Evolutionary conservation across 169 alveolate genomes (phyloP), one percentile per base, ranked within the genome.

Genomic region (Plasmodium coatneyi): DNA sequence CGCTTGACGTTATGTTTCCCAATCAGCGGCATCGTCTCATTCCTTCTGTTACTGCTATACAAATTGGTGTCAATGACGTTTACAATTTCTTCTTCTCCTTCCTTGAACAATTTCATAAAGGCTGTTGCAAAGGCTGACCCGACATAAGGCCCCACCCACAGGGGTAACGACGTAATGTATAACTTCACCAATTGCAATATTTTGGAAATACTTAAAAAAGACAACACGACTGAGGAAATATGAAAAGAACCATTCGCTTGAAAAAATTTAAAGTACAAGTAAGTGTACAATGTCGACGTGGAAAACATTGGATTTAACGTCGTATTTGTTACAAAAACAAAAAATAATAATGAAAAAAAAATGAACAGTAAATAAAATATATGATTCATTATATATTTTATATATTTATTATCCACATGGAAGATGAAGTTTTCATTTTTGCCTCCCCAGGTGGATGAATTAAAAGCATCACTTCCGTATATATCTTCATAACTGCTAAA

Each of bases 321-420:
- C 12, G 93, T 84, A 36, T 84, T 84, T 25, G 93, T 84, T 49
- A 84, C 93, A 84, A 84, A 84, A 84, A 84, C 93, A 84, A 84
- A 84, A 52, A 84, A 84, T 72, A 84, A 22, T 84, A 84, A 28
- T 9, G 93, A 84, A 52, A 84, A 84, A 49, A 84, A 84, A 46
- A 84, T 84, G 60, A 84, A 84, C n/a, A 84, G 79, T 84, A 84
- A 84, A 56, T 84, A 84, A 84, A 84, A 84, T 22, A 84, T 84
- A 74, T 84, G 93, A 72, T 84, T 84, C 71, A 84, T 84, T 30
- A 72, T 74, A 49, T 84, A 84, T 74, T 84, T 84, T 46, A 84
- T 84, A 84, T 84, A 84, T 84, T 84, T 84, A 84, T 84, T 84
- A 60, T 84, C 84, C 30, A 84, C 39, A 74, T 84, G 54, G 28